Evolutionary conservation across 805 yeast species (phyloP), one percentile per base, ranked within the genome.

Genomic region (Starmera amethionina): DNA sequence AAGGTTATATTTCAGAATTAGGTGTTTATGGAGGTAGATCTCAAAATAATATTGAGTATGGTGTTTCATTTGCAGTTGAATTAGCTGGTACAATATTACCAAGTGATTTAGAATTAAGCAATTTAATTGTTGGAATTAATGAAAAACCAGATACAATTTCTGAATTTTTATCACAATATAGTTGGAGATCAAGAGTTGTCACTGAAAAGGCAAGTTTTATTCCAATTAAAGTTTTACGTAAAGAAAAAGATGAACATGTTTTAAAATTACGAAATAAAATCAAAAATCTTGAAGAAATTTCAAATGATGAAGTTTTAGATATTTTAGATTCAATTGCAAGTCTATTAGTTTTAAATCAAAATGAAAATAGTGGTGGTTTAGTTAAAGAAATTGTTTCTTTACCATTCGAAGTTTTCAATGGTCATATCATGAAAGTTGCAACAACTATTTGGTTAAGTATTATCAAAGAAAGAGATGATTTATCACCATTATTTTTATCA

Each of bases 1-100:
- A 85, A 52, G 67, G 82, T 0, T 93, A 90, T 52, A 75, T 88
- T 4, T 70, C 86, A 2, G 70, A 66, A 27, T 49, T 63, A 48
- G 63, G 67, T 22, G 37, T 44, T 19, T 40, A 15, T 33, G 18
- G 48, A 29, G 37, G 29, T 33, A 44, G 49, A 42, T 56, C 50
- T 41, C 63, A 50, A 46, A 61, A 58, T 50, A 64, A 51, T 50
- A 72, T 84, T 34, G 80, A 83, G 42, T 79, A 73, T 52, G 97
- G 97, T 40, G 81, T 88, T 37, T 80, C 95, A 0, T 85, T 90
- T 68, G 97, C 98, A 0, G 64, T 89, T 42, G 93, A 85, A 48
- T 73, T 87, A 79, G 95, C 95, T 1, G 87, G 93, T 4, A 58
- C 73, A 5, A 72, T 86, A 11, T 62, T 79, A n/a, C 68, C 79